Conservation (phyloP, 257 asterid species). For the Ocimum tenuiflorum region DNA sequence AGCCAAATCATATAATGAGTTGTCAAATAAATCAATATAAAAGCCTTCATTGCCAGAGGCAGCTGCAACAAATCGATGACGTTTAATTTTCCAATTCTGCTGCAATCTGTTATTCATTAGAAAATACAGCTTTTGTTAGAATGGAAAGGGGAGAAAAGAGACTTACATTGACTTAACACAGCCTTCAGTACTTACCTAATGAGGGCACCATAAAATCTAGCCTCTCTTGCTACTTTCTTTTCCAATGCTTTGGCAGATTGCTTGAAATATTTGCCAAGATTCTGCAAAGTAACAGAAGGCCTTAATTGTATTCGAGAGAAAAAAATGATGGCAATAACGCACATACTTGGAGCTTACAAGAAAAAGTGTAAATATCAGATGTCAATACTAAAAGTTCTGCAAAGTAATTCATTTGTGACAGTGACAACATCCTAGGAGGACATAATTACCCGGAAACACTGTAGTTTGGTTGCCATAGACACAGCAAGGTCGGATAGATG, state of each 20-base stretch:
- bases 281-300: slow-evolving; percentile 38
- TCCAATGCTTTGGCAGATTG: slow-evolving; percentile 89
- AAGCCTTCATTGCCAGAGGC: slow-evolving; percentile 96
- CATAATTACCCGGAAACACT: slow-evolving; percentile 70
- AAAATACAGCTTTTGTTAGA: slow-evolving; percentile 12
- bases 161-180: neutral
- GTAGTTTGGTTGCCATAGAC: slow-evolving; percentile 88
- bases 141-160: neutral
- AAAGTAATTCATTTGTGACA: neutral
- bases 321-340: neutral
- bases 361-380: neutral
- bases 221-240: slow-evolving; percentile 78
- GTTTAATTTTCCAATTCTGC: slow-evolving; percentile 93
- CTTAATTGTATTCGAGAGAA: slow-evolving; percentile 10
- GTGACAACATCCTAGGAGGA: slow-evolving; percentile 5
- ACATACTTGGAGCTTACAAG: slow-evolving; percentile 11
- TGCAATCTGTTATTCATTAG: slow-evolving; percentile 60
- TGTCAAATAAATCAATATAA: slow-evolving; percentile 84
- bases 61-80: slow-evolving; percentile 85
- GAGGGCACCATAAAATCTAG: slow-evolving; percentile 97
- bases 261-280: slow-evolving; percentile 90
- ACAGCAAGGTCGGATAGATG: slow-evolving; percentile 87
- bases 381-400: neutral
- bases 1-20: slow-evolving; percentile 64
- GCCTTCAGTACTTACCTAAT: slow-evolving; percentile 49